A percentile compares a stretch with the other conserved stretches of the same genome.
Conservation (phyloP, 2,329 filamentous ascomycete genomes). For the Xylaria digitata region DNA sequence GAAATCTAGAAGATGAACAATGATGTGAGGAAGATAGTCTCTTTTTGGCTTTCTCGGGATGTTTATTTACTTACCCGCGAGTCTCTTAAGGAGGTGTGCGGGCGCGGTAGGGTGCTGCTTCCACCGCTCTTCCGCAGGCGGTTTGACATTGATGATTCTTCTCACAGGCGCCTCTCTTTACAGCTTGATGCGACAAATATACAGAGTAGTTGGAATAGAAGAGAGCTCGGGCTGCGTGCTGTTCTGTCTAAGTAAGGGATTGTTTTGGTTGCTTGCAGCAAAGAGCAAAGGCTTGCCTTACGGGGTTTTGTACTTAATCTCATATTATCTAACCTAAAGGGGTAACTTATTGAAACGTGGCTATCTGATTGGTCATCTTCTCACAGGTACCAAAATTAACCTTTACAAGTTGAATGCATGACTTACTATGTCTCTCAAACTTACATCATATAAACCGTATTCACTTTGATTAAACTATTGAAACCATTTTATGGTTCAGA, state of each 20-base stretch:
- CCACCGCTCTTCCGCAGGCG: slow-evolving; percentile 47
- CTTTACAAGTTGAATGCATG: too few relatives aligned
- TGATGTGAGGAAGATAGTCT: slow-evolving; percentile 11
- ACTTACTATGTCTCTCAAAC: too few relatives aligned
- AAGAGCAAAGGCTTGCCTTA: slow-evolving; percentile 8
- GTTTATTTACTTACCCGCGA: slow-evolving; percentile 49
- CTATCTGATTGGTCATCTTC: background rate
- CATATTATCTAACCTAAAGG: slow-evolving; percentile 7
- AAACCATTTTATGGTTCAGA: too few relatives aligned
- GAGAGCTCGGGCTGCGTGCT: too few relatives aligned
- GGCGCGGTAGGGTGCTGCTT: slow-evolving; percentile 43
- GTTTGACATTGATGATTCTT: slow-evolving; percentile 42
- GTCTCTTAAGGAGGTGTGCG: slow-evolving; percentile 38
- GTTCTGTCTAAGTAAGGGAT: background rate
- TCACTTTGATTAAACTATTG: too few relatives aligned
- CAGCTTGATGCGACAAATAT: slow-evolving; percentile 10
- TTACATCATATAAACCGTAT: too few relatives aligned
- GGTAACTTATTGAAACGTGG: background rate
- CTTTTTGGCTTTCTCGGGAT: background rate
- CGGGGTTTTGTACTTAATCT: background rate
- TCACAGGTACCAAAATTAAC: background rate
- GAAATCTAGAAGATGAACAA: slow-evolving; percentile 52
- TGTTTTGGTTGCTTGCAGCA: slow-evolving; percentile 38
- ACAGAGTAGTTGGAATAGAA: background rate
- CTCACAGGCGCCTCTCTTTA: background rate